Base-by-base conservation (phyloP, 2,329 filamentous ascomycete genomes). In the Trichoderma afroharzianum region DNA sequence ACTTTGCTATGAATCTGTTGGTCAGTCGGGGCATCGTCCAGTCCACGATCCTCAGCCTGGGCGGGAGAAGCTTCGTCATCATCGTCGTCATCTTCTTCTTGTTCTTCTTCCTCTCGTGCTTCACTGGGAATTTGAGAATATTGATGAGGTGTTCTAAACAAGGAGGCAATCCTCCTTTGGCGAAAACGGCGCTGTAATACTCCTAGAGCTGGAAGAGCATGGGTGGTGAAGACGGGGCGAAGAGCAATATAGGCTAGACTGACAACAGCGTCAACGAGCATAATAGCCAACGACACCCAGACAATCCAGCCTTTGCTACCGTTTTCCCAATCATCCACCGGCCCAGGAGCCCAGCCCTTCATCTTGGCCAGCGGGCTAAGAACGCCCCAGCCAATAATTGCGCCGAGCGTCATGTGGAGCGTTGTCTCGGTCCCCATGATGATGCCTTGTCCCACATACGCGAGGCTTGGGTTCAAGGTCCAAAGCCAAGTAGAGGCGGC, bases 231-330 rank as follows among this genome's bases (percentile, higher is more conserved):
- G 0, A 92, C 73, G 0, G 93, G 91, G 4, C 88, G 88, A 3
- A 92, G 74, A 1, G 92, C 84, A 53, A 98, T 87, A 85, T 95
- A 94, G 1, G 92, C 90, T 11, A 99, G 88, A 76, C 93, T 98
- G 73, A 98, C 88, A 4, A 99, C 86, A 0, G 95, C 94, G 81
- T 99, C 96, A 26, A 93, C 93, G 30, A 99, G 86, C 96, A 99
- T 99, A 75, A 99, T 98, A 4, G 96, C 93, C 33, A 99, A 84
- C 39, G 94, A 97, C 3, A 97, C 87, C 96, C 96, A 99, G 0
- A 99, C 93, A 72, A 99, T 98, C 96, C 96, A 99, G 50, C 95
- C 96, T 82, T 98, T 98, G 79, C 94, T 97, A 11, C 96, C 96
- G 18, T 87, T 89, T 72, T 95, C 93, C 96, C 96, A 99, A 79